These are phyloP conservation scores for Cyberlindnera meyerae DNA, from an alignment of 805 yeast genomes.

Conservation along the genomic window DNA sequence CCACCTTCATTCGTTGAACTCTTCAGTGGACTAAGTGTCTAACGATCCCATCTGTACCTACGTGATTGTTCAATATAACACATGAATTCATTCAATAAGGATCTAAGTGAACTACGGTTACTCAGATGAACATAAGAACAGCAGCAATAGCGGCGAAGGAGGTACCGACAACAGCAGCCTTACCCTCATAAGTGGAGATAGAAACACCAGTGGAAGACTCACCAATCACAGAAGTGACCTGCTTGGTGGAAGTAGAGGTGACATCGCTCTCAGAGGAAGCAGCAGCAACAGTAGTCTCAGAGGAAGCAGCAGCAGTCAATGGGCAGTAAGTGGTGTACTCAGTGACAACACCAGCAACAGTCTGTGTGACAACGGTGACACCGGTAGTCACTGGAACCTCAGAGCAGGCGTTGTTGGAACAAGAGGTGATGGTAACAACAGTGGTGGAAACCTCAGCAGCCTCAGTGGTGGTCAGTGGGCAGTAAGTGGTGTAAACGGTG, in stretches of 20 bases:
- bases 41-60: no score
- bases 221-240: constrained; percentile 1
- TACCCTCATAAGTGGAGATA: constrained; percentile 19
- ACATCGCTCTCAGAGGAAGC: constrained; percentile 18
- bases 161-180: constrained; percentile 19
- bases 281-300: constrained; percentile 26
- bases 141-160: constrained; percentile 14
- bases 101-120: neutral
- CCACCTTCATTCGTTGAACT: constrained; percentile 34
- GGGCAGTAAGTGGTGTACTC: constrained; percentile 27
- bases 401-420: constrained; percentile 3
- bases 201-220: constrained; percentile 11
- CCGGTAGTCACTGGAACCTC: constrained; percentile 6
- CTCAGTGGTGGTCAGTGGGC: constrained; percentile 12
- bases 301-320: constrained; percentile 3
- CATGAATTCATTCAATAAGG: neutral
- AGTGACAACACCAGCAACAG: constrained; percentile 28
- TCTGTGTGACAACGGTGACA: constrained; percentile 8
- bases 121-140: constrained; percentile 10
- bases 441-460: constrained; percentile 2
- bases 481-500: constrained; percentile 26
- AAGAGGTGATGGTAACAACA: constrained; percentile 7
- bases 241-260: constrained; percentile 6
- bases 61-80: no score
- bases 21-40: no score